Evolutionary conservation across 192 early-diverging fungal genomes (phyloP), one percentile per base, ranked within the genome.

Genomic region (Gaertneriomyces sp.): DNA sequence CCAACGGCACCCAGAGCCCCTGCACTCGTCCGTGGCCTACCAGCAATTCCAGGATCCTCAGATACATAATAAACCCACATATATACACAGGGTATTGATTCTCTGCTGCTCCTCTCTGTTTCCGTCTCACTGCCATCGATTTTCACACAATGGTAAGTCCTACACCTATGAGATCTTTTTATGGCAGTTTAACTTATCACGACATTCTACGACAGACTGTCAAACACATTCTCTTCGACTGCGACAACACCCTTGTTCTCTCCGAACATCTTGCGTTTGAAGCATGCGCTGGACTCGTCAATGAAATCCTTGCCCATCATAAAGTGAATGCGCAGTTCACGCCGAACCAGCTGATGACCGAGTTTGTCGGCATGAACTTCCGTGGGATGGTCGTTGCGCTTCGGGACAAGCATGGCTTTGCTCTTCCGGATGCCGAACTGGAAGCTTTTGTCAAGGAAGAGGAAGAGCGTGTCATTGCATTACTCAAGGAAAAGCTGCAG

Each of bases 361-460:
- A 45, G 6, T 63, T 63, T 40, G 61, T 63, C 19, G 61, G 61
- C 12, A 63, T 63, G 61, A 63, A 63, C 47, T 63, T 63, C 38
- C 44, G 61, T 17, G 61, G 61, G 5, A 63, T 63, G 47, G 16
- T 63, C 61, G 41, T 63, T n/a, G 33, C 44, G 20, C 61, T 63
- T n/a, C 47, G 17, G 5, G 14, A 63, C 16, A 20, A 51, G n/a
- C 39, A 63, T 51, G 16, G 4, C 5, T 63, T 63, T 38, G 19
- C 54, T 39, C 17, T 56, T 14, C 54, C 54, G 4, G 54, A 56
- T 5, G 16, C 16, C 54, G 54, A 56, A 0, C 54, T 56, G 20
- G 38, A 16, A 4, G 12, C 14, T 25, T 38, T 63, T 4, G 38
- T 45, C 19, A 47, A n/a, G 14, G 44, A 63, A 51, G 61, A 63